Conservation (phyloP, 2,329 filamentous ascomycete species). For the Talaromyces piceae region DNA sequence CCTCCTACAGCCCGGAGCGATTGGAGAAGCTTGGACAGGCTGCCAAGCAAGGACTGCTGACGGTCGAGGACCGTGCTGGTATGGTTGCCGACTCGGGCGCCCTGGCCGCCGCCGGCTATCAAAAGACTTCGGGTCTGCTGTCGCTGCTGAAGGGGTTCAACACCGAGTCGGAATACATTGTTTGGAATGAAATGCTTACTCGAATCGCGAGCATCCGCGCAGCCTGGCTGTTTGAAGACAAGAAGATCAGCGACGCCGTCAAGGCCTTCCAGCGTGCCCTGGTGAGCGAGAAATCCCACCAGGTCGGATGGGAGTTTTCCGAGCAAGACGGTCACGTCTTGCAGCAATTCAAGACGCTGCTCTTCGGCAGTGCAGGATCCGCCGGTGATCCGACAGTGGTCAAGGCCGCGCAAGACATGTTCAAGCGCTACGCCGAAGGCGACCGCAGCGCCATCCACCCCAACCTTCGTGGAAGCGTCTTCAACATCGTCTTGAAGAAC, state of each 20-base stretch:
- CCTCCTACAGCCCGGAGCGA: conserved; percentile 75
- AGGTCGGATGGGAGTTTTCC: conserved; percentile 81
- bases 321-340: conserved; percentile 79
- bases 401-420: conserved; percentile 80
- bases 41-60: conserved; percentile 70
- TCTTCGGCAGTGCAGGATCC: conserved; percentile 78
- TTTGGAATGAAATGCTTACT: conserved; percentile 86
- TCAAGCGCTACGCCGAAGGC: conserved; percentile 71
- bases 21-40: conserved; percentile 81
- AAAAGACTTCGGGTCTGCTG: conserved; percentile 83
- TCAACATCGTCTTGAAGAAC: conserved; percentile 73
- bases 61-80: conserved; percentile 84
- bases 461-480: conserved; percentile 82
- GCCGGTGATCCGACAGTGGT: conserved; percentile 72
- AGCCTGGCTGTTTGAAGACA: conserved; percentile 84
- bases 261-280: conserved; percentile 77
- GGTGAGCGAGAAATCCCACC: conserved; percentile 70
- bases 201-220: conserved; percentile 70
- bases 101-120: conserved; percentile 80
- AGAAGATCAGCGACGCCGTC: conserved; percentile 61
- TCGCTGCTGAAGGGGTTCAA: conserved; percentile 79
- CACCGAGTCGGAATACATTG: conserved; percentile 76
- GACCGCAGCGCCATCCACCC: conserved; percentile 79
- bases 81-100: conserved; percentile 93
- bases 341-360: conserved; percentile 88